phyloP scores from a whole-genome alignment of 2,329 filamentous ascomycete genomes.

The Tolypocladium ovalisporum region DNA sequence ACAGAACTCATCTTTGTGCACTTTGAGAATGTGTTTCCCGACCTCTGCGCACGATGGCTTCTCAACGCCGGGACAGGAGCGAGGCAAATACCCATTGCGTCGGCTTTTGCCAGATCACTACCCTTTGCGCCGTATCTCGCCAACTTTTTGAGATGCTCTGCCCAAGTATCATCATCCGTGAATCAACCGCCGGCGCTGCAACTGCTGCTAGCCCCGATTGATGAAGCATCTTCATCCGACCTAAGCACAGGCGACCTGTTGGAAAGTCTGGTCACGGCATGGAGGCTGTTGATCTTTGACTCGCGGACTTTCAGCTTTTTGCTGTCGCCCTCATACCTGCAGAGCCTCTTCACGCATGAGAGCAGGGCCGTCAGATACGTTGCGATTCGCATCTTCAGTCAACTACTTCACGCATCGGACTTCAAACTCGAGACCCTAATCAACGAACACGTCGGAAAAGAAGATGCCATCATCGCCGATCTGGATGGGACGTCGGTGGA shows the following conservation, averaged over 20 bases:
- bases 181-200: slow-evolving; percentile 13
- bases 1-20: slow-evolving; percentile 65
- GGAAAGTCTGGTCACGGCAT: slow-evolving; percentile 38
- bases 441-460: slow-evolving; percentile 48
- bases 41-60: slow-evolving; percentile 75
- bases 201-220: slow-evolving; percentile 17
- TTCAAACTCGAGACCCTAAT: slow-evolving; percentile 64
- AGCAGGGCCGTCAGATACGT: slow-evolving; percentile 62
- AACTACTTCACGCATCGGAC: slow-evolving; percentile 72
- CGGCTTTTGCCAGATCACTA: slow-evolving; percentile 68
- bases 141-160: slow-evolving; percentile 52
- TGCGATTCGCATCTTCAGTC: slow-evolving; percentile 69
- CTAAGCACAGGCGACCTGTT: slow-evolving; percentile 13
- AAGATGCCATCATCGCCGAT: slow-evolving; percentile 51
- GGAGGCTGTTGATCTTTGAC: slow-evolving; percentile 72
- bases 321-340: slow-evolving; percentile 56
- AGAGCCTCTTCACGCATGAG: slow-evolving; percentile 53
- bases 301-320: slow-evolving; percentile 52
- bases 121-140: slow-evolving; percentile 74
- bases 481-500: slow-evolving; percentile 72
- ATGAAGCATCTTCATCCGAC: slow-evolving; percentile 13
- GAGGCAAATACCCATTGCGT: slow-evolving; percentile 38
- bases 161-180: not conserved
- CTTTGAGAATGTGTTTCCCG: slow-evolving; percentile 67
- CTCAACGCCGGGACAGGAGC: slow-evolving; percentile 29